phyloP scores from a whole-genome alignment of 1,284 basidiomycete species.

The Lignosus rhinocerotis region DNA sequence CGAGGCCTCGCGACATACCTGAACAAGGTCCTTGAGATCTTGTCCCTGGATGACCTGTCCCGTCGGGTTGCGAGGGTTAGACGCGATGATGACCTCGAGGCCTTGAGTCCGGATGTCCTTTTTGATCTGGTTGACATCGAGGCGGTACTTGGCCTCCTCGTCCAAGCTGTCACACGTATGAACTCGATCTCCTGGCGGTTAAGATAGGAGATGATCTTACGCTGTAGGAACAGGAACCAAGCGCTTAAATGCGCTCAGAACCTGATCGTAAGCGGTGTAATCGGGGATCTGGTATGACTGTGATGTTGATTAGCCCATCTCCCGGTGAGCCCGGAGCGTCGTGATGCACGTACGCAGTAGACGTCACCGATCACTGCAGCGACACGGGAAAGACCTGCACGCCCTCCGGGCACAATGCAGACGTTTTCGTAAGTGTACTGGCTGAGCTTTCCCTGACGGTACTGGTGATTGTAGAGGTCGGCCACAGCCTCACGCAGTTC shows the following conservation, averaged over 20 bases:
- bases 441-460: constrained; percentile 76
- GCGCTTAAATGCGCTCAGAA: constrained; percentile 84
- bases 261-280: constrained; percentile 85
- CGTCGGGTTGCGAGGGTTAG: constrained; percentile 92
- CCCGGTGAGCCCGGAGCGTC: background rate
- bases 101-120: constrained; percentile 81
- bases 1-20: constrained; percentile 62
- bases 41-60: constrained; percentile 78
- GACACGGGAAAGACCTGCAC: constrained; percentile 86
- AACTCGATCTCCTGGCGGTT: constrained; percentile 35
- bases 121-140: constrained; percentile 75
- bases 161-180: constrained; percentile 1
- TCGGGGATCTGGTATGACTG: constrained; percentile 86
- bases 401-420: constrained; percentile 89
- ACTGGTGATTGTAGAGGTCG: constrained; percentile 85
- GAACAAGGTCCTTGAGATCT: constrained; percentile 80
- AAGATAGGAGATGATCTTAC: constrained; percentile 37
- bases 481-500: constrained; percentile 75
- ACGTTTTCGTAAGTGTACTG: constrained; percentile 91
- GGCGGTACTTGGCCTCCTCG: constrained; percentile 56
- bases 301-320: constrained; percentile 18
- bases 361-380: constrained; percentile 89
- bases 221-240: constrained; percentile 89
- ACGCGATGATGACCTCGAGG: constrained; percentile 83
- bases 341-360: constrained; percentile 54